Percentiles rank a stretch among this genome's conserved stretches.
phyloP scores from a whole-genome alignment of 371 early-diverging fungal species.

The Rhizomucor miehei region DNA sequence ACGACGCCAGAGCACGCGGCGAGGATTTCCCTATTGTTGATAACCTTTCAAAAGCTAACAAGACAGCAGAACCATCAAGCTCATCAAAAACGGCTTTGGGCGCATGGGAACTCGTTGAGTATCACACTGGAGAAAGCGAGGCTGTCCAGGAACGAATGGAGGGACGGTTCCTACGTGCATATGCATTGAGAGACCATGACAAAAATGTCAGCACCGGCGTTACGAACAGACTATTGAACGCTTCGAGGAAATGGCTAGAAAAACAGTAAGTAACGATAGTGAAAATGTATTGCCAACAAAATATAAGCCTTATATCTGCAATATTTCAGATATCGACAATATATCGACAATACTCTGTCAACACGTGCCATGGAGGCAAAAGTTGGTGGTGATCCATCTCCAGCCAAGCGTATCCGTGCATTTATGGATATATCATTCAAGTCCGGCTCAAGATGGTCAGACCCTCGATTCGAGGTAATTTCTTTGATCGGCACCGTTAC shows the following conservation, averaged over 20 bases:
- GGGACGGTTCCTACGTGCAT: not conserved
- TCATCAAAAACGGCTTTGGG: slow-evolving; percentile 5
- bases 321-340: slow-evolving; percentile 1
- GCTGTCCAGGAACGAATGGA: not conserved
- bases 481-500: not conserved
- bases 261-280: slow-evolving; percentile 12
- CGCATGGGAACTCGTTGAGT: slow-evolving; percentile 10
- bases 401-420: slow-evolving; percentile 62
- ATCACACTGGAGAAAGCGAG: slow-evolving; percentile 4
- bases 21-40: slow-evolving; percentile 10
- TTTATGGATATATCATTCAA: slow-evolving; percentile 62
- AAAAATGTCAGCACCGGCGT: not conserved
- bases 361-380: slow-evolving; percentile 56
- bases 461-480: slow-evolving; percentile 55
- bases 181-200: not conserved
- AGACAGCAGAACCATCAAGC: slow-evolving; percentile 8
- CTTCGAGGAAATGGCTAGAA: slow-evolving; percentile 14
- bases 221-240: slow-evolving; percentile 5
- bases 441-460: slow-evolving; percentile 47
- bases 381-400: slow-evolving; percentile 71
- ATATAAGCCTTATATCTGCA: not conserved
- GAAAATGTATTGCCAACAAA: not conserved
- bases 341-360: not conserved
- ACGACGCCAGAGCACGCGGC: slow-evolving; percentile 12
- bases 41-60: slow-evolving; percentile 5